Base-by-base conservation (phyloP, 768 basidiomycete species). In the Ramaria sp. region DNA sequence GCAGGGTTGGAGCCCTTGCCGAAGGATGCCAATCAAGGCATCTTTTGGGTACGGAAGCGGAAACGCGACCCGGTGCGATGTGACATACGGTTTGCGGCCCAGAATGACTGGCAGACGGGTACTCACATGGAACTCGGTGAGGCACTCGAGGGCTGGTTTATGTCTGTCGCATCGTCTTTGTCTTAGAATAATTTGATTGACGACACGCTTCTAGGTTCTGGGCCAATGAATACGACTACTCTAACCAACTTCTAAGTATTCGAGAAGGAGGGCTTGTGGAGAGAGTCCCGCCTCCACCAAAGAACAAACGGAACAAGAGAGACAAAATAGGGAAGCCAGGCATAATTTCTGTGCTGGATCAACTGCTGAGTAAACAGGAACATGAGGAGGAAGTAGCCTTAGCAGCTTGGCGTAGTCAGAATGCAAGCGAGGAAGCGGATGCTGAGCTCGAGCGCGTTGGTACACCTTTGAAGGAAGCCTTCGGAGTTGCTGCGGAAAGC, bases 81-180 rank as follows among this genome's bases (percentile, higher is more conserved):
- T 59, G 73, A 74, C 59, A 62, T 59, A n/a, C 63, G 62, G 7
- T 67, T 62, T 41, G 42, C 51, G 15, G 17, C n/a, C 0, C 22
- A 48, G 12, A 39, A 64, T 12, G 54, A 45, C 22, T 65, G 64
- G 61, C 42, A 30, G 20, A 60, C 60, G 19, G 34, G 51, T 5
- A 50, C 38, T 50, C 59, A 51, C 11, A 63, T 62, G 41, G 51
- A 64, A 13, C 38, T 67, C 4, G 51, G 59, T 37, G 61, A 63
- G 15, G 61, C 72, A 1, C 62, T 78, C 47, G 37, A 52, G 1
- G 66, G 69, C 13, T 79, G 79, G 75, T 76, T 77, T 60, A 50
- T 60, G 78, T 78, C 55, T 58, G 73, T 66, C 47, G n/a, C 57
- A 34, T 13, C 46, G 55, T 39, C 34, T 56, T 59, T 42, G 20